Base-by-base conservation (phyloP, 1,284 basidiomycete species). In the Leccinum griseonigrum region DNA sequence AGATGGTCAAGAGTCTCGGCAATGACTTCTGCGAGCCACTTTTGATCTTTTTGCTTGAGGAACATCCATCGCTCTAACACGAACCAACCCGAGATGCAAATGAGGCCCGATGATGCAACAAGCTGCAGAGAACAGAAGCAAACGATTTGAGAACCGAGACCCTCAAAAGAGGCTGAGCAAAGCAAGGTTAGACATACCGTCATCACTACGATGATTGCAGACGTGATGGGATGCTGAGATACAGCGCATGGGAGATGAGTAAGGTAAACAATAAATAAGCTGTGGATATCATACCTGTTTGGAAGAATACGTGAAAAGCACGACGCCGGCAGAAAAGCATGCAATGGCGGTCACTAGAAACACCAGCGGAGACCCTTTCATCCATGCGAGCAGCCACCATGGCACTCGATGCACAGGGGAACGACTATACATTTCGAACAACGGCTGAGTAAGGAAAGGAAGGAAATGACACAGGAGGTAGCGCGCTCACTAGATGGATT, bases 1-100 rank as follows among this genome's bases (percentile, higher is more conserved):
- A 86, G 73, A 50, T 72, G 67, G 54, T 80, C 75, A 46, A 76
- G 77, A 28, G 74, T 68, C 61, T 88, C 86, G 34, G 76, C 72
- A 34, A 91, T 77, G 4, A 86, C 83, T 67, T 90, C 89, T 60
- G 80, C 82, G 3, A 92, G 83, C 89, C 90, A 91, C 70, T 88
- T 88, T 64, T 83, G 81, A 8, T 90, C 90, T 55, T 83, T 82
- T 69, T 90, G 87, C 3, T 79, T 80, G 34, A 81, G 77, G 73
- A 87, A 92, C 31, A 85, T 81, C 82, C 84, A 88, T 8, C 89
- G 83, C 69, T 92, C 90, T 7, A 85, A 85, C 2, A 84, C 82
- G 70, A 92, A 91, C 90, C 90, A 92, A 1, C 83, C 77, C 0
- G 87, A 91, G 18, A 92, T 90, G 10, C 88, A 89, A n/a, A 82